These are phyloP conservation scores for Daldinia sp. DNA, from an alignment of 2,329 filamentous ascomycete genomes.

Conservation along the genomic window DNA sequence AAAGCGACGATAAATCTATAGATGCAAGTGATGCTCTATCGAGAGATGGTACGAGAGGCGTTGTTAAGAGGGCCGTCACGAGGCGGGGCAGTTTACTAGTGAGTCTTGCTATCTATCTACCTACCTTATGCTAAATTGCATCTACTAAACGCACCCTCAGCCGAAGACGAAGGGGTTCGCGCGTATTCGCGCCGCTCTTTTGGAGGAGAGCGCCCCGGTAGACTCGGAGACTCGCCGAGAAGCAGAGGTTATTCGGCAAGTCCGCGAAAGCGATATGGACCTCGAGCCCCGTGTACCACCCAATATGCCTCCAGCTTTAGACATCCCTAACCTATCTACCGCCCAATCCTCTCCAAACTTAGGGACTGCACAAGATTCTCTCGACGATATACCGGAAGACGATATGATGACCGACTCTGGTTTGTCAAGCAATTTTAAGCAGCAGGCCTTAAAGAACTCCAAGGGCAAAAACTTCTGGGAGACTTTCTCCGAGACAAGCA, in stretches of 20 bases:
- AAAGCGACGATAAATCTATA: constrained; percentile 77
- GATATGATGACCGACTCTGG: constrained; percentile 71
- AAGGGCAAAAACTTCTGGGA: constrained; percentile 83
- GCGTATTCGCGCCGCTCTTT: constrained; percentile 87
- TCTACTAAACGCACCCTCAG: constrained; percentile 60
- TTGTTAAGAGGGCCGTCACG: constrained; percentile 85
- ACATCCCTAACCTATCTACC: constrained; percentile 65
- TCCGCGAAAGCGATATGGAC: constrained; percentile 86
- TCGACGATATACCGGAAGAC: constrained; percentile 79
- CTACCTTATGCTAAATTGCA: background rate
- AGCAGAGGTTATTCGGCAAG: constrained; percentile 94
- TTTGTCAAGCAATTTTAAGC: constrained; percentile 77
- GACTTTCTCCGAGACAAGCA: constrained; percentile 76
- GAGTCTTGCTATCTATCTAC: constrained; percentile 53
- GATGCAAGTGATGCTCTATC: constrained; percentile 60
- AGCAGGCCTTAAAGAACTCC: constrained; percentile 77
- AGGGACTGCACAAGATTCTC: constrained; percentile 68
- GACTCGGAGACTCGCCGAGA: constrained; percentile 91
- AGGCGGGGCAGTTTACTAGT: constrained; percentile 90
- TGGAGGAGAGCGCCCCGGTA: constrained; percentile 87
- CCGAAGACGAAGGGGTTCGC: constrained; percentile 98
- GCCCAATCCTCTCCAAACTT: constrained; percentile 77
- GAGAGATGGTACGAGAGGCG: constrained; percentile 74
- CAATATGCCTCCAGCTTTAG: constrained; percentile 55
- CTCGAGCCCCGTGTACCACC: constrained; percentile 60